Base-by-base conservation (phyloP, 2,329 filamentous ascomycete genomes). In the Xylaria digitata region DNA sequence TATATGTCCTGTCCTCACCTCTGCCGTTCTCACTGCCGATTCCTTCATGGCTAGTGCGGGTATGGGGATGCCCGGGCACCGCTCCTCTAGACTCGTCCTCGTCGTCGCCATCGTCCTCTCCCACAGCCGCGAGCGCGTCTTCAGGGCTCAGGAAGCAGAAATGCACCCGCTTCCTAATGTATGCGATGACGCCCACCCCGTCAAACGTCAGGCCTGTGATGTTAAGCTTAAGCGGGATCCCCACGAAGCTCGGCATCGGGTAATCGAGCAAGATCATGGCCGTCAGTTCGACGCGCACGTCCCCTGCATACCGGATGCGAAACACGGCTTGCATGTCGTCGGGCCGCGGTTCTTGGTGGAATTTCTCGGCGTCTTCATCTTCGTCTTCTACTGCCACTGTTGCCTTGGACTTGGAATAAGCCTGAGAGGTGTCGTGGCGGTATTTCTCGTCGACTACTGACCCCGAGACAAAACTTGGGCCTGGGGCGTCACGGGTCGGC, bases 221-320 rank as follows among this genome's bases (percentile, higher is more conserved):
- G 78, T 95, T 97, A 30, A 99, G 85, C 78, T 96, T 95, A 53
- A 99, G 86, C 1, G 96, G 96, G 68, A 99, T 95, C 13, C 94
- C 94, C 2, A 98, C 95, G 75, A 99, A 99, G 82, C 93, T 97
- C 46, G 94, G 94, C 93, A 98, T 98, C 0, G 96, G 96, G 78
- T 99, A 99, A 80, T 99, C 96, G 40, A 99, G 89, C 37, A 98
- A 84, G 48, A 99, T 97, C 80, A 98, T 94, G 0, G 96, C 94
- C 26, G 96, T 98, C 56, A 99, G 84, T 68, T 94, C 93, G 64
- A 99, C 86, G 71, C 90, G 90, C 65, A 99, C 86, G 75, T 97
- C 92, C 37, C 96, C 96, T 2, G 90, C 88, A 79, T 99, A 99
- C 63, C 89, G 90, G 67, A 97, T 94, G 71, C 94, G 91, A 75